These are phyloP conservation scores for Nepenthes alata DNA, from an alignment of 179 eudicot species.

Conservation along the genomic window DNA sequence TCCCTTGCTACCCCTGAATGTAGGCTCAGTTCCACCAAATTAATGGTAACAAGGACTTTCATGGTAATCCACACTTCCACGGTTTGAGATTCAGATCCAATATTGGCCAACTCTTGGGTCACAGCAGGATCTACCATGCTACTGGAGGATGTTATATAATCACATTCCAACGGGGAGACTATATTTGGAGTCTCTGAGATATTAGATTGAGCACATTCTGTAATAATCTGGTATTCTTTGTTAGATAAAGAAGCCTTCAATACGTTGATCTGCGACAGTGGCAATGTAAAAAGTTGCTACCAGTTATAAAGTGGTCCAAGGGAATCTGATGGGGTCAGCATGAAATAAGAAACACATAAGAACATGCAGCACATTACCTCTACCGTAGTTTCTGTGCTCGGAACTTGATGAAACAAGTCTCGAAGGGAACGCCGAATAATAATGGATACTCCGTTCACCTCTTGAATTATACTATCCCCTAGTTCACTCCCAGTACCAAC, in stretches of 20 bases:
- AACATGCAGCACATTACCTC: constrained; percentile 30
- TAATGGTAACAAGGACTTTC: constrained; percentile 60
- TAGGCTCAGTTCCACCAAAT: constrained; percentile 68
- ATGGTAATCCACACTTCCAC: constrained; percentile 40
- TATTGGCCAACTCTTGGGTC: constrained; percentile 23
- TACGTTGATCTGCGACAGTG: constrained; percentile 54
- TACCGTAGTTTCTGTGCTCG: constrained; percentile 54
- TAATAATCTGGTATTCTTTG: constrained; percentile 79
- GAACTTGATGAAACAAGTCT: constrained; percentile 78
- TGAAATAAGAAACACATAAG: not conserved
- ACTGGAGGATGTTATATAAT: constrained; percentile 17
- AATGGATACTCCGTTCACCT: constrained; percentile 71
- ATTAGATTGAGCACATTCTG: constrained; percentile 84
- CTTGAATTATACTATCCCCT: constrained; percentile 83
- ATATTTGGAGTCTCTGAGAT: constrained; percentile 70
- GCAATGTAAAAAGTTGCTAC: constrained; percentile 7
- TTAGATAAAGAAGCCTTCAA: constrained; percentile 80
- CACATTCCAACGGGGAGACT: constrained; percentile 40
- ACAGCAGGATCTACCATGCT: constrained; percentile 26
- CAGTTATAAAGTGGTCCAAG: not conserved
- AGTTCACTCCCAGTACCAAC: constrained; percentile 62
- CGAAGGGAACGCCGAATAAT: constrained; percentile 69
- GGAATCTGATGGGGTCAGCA: not conserved
- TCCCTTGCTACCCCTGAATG: constrained; percentile 69
- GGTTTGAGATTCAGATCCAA: constrained; percentile 28